Evolutionary conservation across 1,284 basidiomycete genomes (phyloP).

Genomic region (Athelia psychrophila): DNA sequence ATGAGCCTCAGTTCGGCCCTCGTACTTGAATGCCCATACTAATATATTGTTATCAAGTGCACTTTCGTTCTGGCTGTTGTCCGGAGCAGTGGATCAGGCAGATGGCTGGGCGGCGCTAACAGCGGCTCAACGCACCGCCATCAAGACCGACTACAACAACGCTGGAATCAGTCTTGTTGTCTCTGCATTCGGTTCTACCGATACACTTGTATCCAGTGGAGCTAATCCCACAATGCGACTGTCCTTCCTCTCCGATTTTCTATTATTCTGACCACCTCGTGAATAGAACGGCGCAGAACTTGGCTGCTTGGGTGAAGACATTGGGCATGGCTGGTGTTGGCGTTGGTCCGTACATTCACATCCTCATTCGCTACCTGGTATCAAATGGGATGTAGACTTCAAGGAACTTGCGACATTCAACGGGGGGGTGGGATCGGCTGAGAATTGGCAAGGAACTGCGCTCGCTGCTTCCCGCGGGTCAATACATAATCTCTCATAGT

Average conservation of each 20-base stretch:
- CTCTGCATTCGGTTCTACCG: slow-evolving; percentile 21
- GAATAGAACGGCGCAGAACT: slow-evolving; percentile 17
- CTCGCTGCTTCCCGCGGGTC: slow-evolving; percentile 12
- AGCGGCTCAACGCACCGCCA: slow-evolving; percentile 6
- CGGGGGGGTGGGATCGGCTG: slow-evolving; percentile 15
- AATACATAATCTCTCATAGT: slow-evolving; percentile 21
- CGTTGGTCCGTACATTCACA: no score
- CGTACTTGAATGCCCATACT: neutral
- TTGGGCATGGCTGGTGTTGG: slow-evolving; percentile 30
- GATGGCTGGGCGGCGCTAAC: slow-evolving; percentile 8
- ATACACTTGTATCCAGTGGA: slow-evolving; percentile 9
- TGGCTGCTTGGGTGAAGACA: slow-evolving; percentile 18
- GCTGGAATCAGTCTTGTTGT: slow-evolving; percentile 16
- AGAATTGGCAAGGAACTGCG: slow-evolving; percentile 21
- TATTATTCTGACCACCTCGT: no score
- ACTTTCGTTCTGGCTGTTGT: slow-evolving; percentile 19
- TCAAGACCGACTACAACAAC: slow-evolving; percentile 11
- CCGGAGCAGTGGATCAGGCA: slow-evolving; percentile 12
- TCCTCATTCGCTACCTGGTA: no score
- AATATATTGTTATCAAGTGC: neutral
- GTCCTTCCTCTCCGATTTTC: no score
- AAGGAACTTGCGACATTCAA: slow-evolving; percentile 25
- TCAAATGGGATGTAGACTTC: slow-evolving; percentile 30
- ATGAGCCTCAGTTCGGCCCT: neutral
- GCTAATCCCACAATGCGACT: slow-evolving; percentile 20